Base-by-base conservation (phyloP, 495 filamentous ascomycete species). In the Talaromyces thailandensis region DNA sequence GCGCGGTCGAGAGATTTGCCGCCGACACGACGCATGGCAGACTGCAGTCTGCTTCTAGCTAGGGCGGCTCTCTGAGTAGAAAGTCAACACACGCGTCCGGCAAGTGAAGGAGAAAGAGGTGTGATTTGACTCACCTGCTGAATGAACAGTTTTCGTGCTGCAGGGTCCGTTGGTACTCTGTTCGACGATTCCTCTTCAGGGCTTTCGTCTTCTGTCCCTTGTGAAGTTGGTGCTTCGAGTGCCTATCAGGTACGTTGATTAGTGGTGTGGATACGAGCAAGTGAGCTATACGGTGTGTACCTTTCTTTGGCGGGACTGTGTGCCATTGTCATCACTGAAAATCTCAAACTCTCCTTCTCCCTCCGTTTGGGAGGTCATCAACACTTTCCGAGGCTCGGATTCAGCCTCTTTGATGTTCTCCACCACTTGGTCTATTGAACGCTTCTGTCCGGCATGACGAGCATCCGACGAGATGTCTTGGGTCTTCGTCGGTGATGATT, bases 1-100 rank as follows among this genome's bases (percentile, higher is more conserved):
- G 75, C 69, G 11, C 77, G 77, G 62, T 79, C 77, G 56, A 79
- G 73, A 62, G 77, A 73, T 58, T 76, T 70, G 58, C 75, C 70
- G 56, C 66, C 65, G 14, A 75, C 72, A 53, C 74, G 73, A 59
- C 72, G 75, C 77, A 78, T 79, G 48, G 77, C 77, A 50, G 66
- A 74, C 70, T 77, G 77, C 37, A 79, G 67, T 62, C 73, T 70
- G 62, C 63, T 75, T 31, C 73, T 75, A 62, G 78, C 75, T n/a
- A 77, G 71, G 40, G 51, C 67, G 51, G 77, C 77, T 78, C 78
- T 78, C 77, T 79, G 25, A 56, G 24, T n/a, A 28, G n/a, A 8
- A 64, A 58, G 14, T 68, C 53, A 62, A 60, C 48, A 53, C 26
- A 35, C 25, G 26, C 45, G 50, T 53, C n/a, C 3, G 11, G 12